phyloP scores from a whole-genome alignment of 352 stramenopile species.

The Phytophthora pluvialis region DNA sequence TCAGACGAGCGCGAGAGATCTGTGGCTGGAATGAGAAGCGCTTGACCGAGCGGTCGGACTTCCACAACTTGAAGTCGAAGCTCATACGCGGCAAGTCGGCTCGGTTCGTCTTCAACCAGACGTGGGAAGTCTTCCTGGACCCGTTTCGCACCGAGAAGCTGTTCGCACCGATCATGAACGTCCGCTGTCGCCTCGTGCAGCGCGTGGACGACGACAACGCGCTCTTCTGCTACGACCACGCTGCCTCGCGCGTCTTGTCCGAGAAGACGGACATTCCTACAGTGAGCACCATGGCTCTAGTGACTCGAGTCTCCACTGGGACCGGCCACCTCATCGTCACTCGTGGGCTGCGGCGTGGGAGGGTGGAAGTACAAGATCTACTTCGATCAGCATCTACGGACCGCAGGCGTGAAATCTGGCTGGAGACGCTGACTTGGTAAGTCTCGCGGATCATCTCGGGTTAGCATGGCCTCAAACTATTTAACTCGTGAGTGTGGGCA shows the following conservation, averaged over 20 bases:
- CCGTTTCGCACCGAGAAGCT: slow-evolving; percentile 33
- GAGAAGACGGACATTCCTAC: slow-evolving; percentile 32
- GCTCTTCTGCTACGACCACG: slow-evolving; percentile 42
- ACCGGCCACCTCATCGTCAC: slow-evolving; percentile 39
- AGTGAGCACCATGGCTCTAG: slow-evolving; percentile 35
- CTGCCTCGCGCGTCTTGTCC: slow-evolving; percentile 29
- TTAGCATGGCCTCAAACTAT: neutral
- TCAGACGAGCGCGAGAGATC: slow-evolving; percentile 28
- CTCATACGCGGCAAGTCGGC: slow-evolving; percentile 28
- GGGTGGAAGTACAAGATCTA: slow-evolving; percentile 38
- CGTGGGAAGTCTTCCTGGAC: slow-evolving; percentile 38
- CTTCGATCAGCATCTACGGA: slow-evolving; percentile 14
- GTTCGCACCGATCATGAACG: slow-evolving; percentile 35
- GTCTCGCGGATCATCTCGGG: neutral
- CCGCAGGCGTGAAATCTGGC: slow-evolving; percentile 28
- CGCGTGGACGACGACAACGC: slow-evolving; percentile 42
- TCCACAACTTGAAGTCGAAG: slow-evolving; percentile 40
- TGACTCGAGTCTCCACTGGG: slow-evolving; percentile 28
- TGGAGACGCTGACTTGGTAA: slow-evolving; percentile 37
- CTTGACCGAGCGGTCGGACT: slow-evolving; percentile 23
- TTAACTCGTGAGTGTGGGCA: slow-evolving; percentile 2
- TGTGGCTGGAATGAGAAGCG: slow-evolving; percentile 42
- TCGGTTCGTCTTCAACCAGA: slow-evolving; percentile 30
- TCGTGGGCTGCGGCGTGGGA: slow-evolving; percentile 41
- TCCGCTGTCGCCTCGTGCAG: slow-evolving; percentile 37